Evolutionary conservation across 768 basidiomycete genomes (phyloP).

Genomic region (Wakefieldia striispora): DNA sequence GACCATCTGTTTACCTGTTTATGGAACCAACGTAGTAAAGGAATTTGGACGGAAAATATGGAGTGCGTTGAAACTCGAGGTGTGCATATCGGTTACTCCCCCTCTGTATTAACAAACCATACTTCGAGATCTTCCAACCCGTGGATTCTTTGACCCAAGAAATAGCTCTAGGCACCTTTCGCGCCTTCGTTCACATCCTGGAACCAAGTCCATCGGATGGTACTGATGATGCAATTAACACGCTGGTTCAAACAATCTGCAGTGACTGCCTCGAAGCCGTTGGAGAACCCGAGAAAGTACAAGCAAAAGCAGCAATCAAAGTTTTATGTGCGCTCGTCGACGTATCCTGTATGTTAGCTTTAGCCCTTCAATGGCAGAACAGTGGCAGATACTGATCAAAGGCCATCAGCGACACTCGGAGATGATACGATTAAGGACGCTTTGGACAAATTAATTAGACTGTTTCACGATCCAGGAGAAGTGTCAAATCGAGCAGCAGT

Average conservation of each 20-base stretch:
- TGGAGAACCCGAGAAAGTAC: constrained; percentile 90
- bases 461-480: constrained; percentile 75
- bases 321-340: constrained; percentile 73
- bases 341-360: constrained; percentile 66
- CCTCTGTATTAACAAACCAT: constrained; percentile 1
- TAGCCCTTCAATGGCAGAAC: not conserved
- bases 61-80: constrained; percentile 91
- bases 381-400: constrained; percentile 3
- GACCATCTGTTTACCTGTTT: constrained; percentile 75
- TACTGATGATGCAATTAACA: constrained; percentile 39
- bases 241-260: constrained; percentile 71
- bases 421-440: constrained; percentile 65
- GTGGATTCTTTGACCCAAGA: constrained; percentile 74
- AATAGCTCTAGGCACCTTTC: constrained; percentile 68
- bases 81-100: constrained; percentile 23
- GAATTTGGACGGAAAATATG: constrained; percentile 76
- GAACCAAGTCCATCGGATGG: constrained; percentile 46
- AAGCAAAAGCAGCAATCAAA: constrained; percentile 85
- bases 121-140: constrained; percentile 84
- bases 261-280: constrained; percentile 79
- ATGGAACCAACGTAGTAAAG: constrained; percentile 63
- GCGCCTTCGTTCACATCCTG: constrained; percentile 72
- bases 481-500: constrained; percentile 62
- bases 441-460: constrained; percentile 70
- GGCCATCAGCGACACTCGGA: constrained; percentile 59